These are phyloP conservation scores for Ballota nigra DNA, from an alignment of 257 asterid species.

Conservation along the genomic window DNA sequence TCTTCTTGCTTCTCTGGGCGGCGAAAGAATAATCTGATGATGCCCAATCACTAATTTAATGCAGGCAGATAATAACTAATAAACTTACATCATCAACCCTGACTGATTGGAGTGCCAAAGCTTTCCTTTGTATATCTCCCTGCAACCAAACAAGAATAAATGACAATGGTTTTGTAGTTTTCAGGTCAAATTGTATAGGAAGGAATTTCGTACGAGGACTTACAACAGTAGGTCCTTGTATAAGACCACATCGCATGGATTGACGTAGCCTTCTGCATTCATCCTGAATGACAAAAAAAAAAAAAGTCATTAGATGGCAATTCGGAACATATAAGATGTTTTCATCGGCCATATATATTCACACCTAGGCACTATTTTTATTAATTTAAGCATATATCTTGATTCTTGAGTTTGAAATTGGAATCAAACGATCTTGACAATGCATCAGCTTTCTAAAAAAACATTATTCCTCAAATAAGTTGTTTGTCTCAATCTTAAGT, in stretches of 20 bases:
- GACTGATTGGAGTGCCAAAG: conserved; percentile 62
- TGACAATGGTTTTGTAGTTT: conserved; percentile 7
- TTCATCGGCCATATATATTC: conserved; percentile 11
- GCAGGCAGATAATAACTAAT: conserved; percentile 16
- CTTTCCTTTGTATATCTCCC: conserved; percentile 79
- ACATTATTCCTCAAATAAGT: neutral
- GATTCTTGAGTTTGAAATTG: neutral
- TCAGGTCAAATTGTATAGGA: conserved; percentile 14
- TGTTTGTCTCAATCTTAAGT: conserved; percentile 15
- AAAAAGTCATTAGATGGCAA: neutral
- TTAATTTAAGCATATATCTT: neutral
- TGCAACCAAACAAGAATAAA: conserved; percentile 32
- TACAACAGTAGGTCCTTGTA: conserved; percentile 70
- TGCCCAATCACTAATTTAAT: neutral
- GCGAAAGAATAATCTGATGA: neutral
- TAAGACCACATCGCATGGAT: conserved; percentile 78
- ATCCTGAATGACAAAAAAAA: conserved; percentile 51
- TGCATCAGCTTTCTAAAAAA: conserved; percentile 1
- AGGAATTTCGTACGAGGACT: conserved; percentile 35
- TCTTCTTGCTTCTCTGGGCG: neutral
- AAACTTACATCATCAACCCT: conserved; percentile 64
- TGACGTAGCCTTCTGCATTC: conserved; percentile 85
- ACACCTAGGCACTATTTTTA: conserved; percentile 2
- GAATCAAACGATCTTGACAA: neutral
- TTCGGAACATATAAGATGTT: neutral